Percentiles rank a stretch among this genome's conserved stretches.
Evolutionary conservation across 2,329 filamentous ascomycete species (phyloP).

Genomic region (Tolypocladium paradoxum): DNA sequence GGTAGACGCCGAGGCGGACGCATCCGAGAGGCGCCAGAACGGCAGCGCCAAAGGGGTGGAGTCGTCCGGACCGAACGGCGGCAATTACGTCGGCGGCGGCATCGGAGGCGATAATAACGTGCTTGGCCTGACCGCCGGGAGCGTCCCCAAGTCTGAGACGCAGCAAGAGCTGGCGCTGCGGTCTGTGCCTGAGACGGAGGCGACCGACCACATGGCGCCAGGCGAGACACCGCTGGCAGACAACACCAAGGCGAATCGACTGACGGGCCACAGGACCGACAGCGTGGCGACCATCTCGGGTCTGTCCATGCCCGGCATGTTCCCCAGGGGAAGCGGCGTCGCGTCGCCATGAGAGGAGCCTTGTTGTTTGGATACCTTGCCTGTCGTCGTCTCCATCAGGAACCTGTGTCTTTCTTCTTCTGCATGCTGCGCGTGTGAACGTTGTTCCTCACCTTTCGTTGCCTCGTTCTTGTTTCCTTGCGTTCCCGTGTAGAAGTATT

Average conservation of each 20-base stretch:
- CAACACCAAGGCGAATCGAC: conserved; percentile 9
- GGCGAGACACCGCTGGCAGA: conserved; percentile 2
- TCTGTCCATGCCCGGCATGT: conserved; percentile 61
- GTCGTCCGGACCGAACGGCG: conserved; percentile 3
- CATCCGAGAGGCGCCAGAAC: background rate
- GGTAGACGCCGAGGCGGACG: background rate
- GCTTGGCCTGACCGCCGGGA: conserved; percentile 4
- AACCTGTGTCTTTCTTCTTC: background rate
- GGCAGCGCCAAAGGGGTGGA: background rate
- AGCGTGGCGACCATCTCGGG: conserved; percentile 49
- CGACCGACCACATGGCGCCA: conserved; percentile 5
- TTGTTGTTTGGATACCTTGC: background rate
- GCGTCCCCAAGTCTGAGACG: conserved; percentile 10
- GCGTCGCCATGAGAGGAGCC: conserved; percentile 14
- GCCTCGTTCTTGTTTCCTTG: background rate
- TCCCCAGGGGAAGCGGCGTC: conserved; percentile 36
- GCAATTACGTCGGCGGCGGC: conserved; percentile 6
- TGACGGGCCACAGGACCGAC: conserved; percentile 22
- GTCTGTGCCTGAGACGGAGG: conserved; percentile 7
- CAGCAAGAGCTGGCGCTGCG: conserved; percentile 11
- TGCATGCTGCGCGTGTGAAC: background rate
- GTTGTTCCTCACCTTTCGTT: background rate
- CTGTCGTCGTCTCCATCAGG: background rate
- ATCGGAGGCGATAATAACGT: conserved; percentile 4
- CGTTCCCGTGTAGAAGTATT: background rate